phyloP scores from a whole-genome alignment of 257 asterid species.

The Fraxinus anomala region DNA sequence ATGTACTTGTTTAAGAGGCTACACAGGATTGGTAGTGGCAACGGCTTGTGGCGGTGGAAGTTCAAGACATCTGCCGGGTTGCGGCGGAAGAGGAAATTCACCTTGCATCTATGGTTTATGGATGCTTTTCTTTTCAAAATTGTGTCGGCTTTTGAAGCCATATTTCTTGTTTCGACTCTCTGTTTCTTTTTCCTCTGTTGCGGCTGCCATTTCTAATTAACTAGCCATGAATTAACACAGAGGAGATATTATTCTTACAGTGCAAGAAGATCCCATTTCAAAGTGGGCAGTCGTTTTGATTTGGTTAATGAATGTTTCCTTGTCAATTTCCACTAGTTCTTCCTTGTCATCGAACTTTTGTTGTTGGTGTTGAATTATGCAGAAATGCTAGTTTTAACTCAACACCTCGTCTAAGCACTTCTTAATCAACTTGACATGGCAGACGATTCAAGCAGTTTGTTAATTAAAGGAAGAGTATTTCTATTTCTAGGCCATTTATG shows the following conservation, averaged over 20 bases:
- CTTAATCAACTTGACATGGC: too few relatives aligned
- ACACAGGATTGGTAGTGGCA: conserved; percentile 34
- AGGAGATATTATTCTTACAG: background rate
- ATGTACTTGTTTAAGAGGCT: conserved; percentile 48
- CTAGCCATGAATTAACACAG: background rate
- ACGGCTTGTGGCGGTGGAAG: conserved; percentile 37
- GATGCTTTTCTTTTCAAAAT: conserved; percentile 62
- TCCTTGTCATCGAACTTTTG: too few relatives aligned
- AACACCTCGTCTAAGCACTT: too few relatives aligned
- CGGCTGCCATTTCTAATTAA: conserved; percentile 65
- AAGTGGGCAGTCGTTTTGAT: background rate
- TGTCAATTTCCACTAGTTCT: too few relatives aligned
- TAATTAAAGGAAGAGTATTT: too few relatives aligned
- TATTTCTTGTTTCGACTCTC: conserved; percentile 51
- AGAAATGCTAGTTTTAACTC: too few relatives aligned
- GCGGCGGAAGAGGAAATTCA: conserved; percentile 61
- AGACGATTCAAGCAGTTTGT: too few relatives aligned
- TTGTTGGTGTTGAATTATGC: too few relatives aligned
- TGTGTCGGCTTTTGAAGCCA: conserved; percentile 56
- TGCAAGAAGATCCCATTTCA: background rate
- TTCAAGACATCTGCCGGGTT: conserved; percentile 49
- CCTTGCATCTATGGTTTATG: conserved; percentile 53
- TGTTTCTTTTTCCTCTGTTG: conserved; percentile 72
- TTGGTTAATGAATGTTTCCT: too few relatives aligned
- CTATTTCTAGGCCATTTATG: too few relatives aligned